phyloP scores from a whole-genome alignment of 352 stramenopile species.

The Phytophthora melonis region DNA sequence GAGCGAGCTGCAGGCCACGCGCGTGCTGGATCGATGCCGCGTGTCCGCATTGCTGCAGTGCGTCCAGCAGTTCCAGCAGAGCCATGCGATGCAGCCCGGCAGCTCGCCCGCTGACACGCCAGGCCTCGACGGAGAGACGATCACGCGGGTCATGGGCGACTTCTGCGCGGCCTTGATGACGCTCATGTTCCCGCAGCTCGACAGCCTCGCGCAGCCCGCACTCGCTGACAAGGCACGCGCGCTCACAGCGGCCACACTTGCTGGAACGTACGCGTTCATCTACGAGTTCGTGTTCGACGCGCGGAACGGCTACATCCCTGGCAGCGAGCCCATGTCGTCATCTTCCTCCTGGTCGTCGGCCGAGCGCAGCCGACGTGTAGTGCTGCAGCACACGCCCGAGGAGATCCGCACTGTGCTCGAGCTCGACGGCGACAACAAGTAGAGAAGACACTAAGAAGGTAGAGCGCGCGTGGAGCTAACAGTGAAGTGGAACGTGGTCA shows the following conservation, averaged over 20 bases:
- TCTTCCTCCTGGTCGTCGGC: slow-evolving; percentile 21
- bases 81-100: slow-evolving; percentile 10
- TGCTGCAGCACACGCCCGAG: slow-evolving; percentile 66
- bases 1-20: slow-evolving; percentile 56
- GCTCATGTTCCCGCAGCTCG: slow-evolving; percentile 62
- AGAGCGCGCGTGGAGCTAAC: background rate
- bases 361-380: slow-evolving; percentile 31
- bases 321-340: slow-evolving; percentile 24
- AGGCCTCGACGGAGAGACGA: slow-evolving; percentile 55
- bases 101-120: slow-evolving; percentile 21
- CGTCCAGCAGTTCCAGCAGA: slow-evolving; percentile 53
- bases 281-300: slow-evolving; percentile 69
- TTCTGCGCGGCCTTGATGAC: slow-evolving; percentile 60
- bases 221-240: slow-evolving; percentile 54
- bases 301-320: slow-evolving; percentile 50
- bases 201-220: slow-evolving; percentile 59
- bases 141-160: slow-evolving; percentile 63
- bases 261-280: slow-evolving; percentile 56
- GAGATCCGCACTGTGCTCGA: slow-evolving; percentile 74
- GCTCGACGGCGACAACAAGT: slow-evolving; percentile 52
- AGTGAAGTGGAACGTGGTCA: slow-evolving; percentile 1
- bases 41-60: slow-evolving; percentile 49
- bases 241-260: slow-evolving; percentile 49
- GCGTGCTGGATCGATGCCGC: slow-evolving; percentile 57
- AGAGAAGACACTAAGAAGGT: slow-evolving; percentile 4